Conservation (phyloP, 1,284 basidiomycete species). For the Puccinia polysora region DNA sequence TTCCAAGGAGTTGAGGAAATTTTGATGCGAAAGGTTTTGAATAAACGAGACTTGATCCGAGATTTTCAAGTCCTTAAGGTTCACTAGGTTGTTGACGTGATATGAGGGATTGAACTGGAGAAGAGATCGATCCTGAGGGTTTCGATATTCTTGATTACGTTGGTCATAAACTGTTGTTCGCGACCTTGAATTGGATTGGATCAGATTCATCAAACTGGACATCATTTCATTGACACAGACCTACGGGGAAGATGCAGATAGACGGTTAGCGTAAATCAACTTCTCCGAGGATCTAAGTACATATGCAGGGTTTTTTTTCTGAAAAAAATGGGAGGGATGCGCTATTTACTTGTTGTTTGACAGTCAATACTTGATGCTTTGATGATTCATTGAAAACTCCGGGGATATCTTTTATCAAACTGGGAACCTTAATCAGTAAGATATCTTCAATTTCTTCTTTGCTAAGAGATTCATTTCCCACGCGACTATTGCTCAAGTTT, state of each 20-base stretch:
- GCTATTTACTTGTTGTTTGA: conserved; percentile 36
- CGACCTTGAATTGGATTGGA: neutral
- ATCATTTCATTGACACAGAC: conserved; percentile 44
- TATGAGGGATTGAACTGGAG: no score
- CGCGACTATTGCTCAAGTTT: neutral
- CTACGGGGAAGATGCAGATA: neutral
- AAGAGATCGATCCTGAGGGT: no score
- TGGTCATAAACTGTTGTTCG: neutral
- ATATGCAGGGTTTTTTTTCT: neutral
- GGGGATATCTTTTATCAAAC: conserved; percentile 41
- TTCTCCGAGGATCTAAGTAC: no score
- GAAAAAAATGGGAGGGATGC: no score
- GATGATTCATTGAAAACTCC: conserved; percentile 16
- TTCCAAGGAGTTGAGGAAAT: conserved; percentile 3
- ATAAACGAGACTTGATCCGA: conserved; percentile 22
- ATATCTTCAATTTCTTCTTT: conserved; percentile 21
- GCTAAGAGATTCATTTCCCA: neutral
- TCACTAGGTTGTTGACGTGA: conserved; percentile 8
- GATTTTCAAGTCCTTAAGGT: conserved; percentile 6
- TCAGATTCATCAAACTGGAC: conserved; percentile 28
- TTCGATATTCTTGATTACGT: neutral
- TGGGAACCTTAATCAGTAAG: conserved; percentile 12
- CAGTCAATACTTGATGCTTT: conserved; percentile 14
- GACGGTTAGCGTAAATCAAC: neutral
- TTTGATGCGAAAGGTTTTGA: conserved; percentile 17